Base-by-base conservation (phyloP, 2,329 filamentous ascomycete genomes). In the Curvularia spicifera region DNA sequence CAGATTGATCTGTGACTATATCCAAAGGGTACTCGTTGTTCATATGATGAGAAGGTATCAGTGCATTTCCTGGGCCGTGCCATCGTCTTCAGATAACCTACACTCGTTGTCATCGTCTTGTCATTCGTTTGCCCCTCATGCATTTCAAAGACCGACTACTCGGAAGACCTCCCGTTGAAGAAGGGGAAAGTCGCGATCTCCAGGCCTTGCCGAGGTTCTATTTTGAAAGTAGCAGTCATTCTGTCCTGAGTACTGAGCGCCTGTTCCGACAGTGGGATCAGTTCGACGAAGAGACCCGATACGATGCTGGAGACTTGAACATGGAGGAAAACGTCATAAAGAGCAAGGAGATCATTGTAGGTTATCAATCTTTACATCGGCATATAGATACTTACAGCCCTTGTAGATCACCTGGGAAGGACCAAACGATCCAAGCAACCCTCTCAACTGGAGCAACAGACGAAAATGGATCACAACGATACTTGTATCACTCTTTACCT, bases 391-490 rank as follows among this genome's bases (percentile, higher is more conserved):
- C 60, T 69, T 29, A 67, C 53, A 29, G 43, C 37, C 42, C 35
- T 37, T 51, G 29, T 46, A 73, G 71, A 63, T 82, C 8, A 76
- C 76, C 0, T 82, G 79, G 79, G 79, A 81, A 56, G 77, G 78
- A 1, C 78, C 78, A 4, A 71, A 79, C 47, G 80, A 82, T 56
- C 78, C 78, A 13, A 68, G 62, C 33, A 82, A 82, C 55, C 80
- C 80, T 2, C 78, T 80, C 57, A 83, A 82, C 58, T 82, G 80
- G 80, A 67, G 72, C 2, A 71, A 72, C 48, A 72, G 72, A 49
- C 70, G 73, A 48, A 81, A 81, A 64, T 82, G 80, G 80, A 64
- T 76, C 18, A 78, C 78, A 0, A 81, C 79, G 4, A 71, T 80
- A 52, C 74, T 81, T 22, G 79, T 81, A 0, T 80, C 74, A 1